A percentile compares a stretch with the other conserved stretches of the same genome.
Evolutionary conservation across 805 yeast species (phyloP).

Genomic region (Clavispora fructus): DNA sequence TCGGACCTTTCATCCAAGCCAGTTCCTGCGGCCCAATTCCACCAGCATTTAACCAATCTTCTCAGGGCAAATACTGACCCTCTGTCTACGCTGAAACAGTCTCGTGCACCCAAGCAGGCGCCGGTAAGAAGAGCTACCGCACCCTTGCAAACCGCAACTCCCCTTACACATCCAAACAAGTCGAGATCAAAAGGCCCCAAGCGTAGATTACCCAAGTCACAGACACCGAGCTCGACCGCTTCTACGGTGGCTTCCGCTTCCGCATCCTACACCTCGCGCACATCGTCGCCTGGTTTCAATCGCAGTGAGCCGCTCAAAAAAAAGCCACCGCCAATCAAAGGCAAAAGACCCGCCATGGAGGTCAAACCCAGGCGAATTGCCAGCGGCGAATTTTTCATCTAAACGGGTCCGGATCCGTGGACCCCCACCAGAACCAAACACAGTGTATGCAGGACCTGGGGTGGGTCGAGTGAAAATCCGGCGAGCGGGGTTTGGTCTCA

Average conservation of each 20-base stretch:
- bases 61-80: slow-evolving; percentile 28
- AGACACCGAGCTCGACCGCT: not conserved
- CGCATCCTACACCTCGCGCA: not conserved
- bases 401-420: not conserved
- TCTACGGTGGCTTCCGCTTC: not conserved
- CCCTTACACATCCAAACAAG: slow-evolving; percentile 42
- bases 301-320: not conserved
- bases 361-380: slow-evolving; percentile 13
- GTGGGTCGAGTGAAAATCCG: not conserved
- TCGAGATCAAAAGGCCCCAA: slow-evolving; percentile 48
- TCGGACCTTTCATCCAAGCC: not conserved
- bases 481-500: not conserved
- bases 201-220: slow-evolving; percentile 38
- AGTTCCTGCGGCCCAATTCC: slow-evolving; percentile 1
- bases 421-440: no score
- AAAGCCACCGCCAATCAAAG: slow-evolving; percentile 13
- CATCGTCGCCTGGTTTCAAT: not conserved
- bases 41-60: slow-evolving; percentile 19
- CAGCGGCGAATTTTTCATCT: slow-evolving; percentile 30
- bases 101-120: not conserved
- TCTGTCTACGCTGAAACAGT: not conserved
- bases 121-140: not conserved
- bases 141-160: slow-evolving; percentile 1
- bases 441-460: not conserved
- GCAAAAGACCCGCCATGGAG: slow-evolving; percentile 10